Evolutionary conservation across 2,329 filamentous ascomycete species (phyloP), one percentile per base, ranked within the genome.

Genomic region (Alternaria metachromatica): DNA sequence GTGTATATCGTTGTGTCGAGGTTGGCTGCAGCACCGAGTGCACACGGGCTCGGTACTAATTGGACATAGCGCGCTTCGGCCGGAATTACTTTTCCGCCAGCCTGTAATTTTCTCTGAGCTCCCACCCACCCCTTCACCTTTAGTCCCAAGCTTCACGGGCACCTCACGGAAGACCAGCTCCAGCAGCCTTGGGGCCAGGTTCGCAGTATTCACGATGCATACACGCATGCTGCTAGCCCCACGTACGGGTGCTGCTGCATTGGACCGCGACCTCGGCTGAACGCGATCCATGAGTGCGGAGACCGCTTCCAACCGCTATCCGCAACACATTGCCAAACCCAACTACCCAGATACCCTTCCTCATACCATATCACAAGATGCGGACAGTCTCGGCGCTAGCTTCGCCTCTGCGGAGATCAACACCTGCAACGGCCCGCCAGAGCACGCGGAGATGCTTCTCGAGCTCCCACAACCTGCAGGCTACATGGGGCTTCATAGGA

Each of bases 401-500:
- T 55, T 73, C 69, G 44, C 75, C 76, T 62, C 55, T 78, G 59
- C 69, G 70, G 65, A 70, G 74, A 63, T 65, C 68, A 25, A 45
- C 62, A 54, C 61, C 70, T 25, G 45, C 50, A 48, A 60, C 68
- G 26, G 63, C 58, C 58, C 64, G 67, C 44, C 74, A 72, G 57
- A 61, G 66, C 60, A 68, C 71, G 25, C 74, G 78, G 64, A 77
- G 83, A 71, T 78, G 77, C 65, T 85, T 85, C 68, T 81, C 83
- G 10, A 84, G 78, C 60, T 80, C 77, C 10, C 76, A 71, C 60
- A 76, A 76, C 58, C 69, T 80, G 60, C 79, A 83, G 71, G 81
- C 81, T 25, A 81, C 77, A 69, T 85, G 84, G 82, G 83, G 83
- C 44, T 85, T 85, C 73, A 82, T 85, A 65, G 83, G 83, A n/a